Evolutionary conservation across 148 eudicot species (phyloP), one percentile per base, ranked within the genome.

Genomic region (Rhododendron williamsianum): DNA sequence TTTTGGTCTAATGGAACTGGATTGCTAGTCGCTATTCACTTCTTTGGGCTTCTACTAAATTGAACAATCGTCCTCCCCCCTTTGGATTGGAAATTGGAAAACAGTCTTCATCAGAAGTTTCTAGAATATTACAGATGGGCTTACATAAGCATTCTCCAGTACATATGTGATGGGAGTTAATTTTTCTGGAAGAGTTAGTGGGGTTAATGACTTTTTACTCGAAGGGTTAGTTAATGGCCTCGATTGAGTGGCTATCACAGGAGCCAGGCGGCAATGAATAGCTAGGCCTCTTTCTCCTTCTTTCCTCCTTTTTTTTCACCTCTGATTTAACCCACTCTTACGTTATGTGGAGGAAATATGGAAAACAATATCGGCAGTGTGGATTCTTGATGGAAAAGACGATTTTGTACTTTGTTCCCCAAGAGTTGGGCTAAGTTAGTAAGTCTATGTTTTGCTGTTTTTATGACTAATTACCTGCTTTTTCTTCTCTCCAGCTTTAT

Each of bases 401-500:
- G 0, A 46, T 27, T 43, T 43, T 45, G 51, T 43, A 30, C 45
- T 82, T 67, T 27, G 27, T 36, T 43, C 38, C 38, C 49, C 16
- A 38, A 82, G 1, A 41, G 71, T 74, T 48, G 3, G 36, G n/a
- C 25, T 2, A 25, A 83, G 54, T 51, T 51, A 12, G 49, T 51
- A 51, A 51, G 27, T 74, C 71, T 36, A 33, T 11, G 41, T 51
- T 54, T 83, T 51, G 49, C 6, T 30, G n/a, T 51, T 69, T 48
- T 13, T 4, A 18, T 49, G 46, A 81, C 46, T 33, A 67, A 11
- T 58, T 23, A 49, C 72, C 51, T 48, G 18, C 23, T 73, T 84
- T 81, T 54, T 23, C 69, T 76, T 71, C 35, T 67, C 27, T 82
- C 56, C 89, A 96, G 99, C 90, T 96, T 60, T 91, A 92, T 38